Evolutionary conservation across 1,284 basidiomycete genomes (phyloP), one percentile per base, ranked within the genome.

Genomic region (Ustilago lituana): DNA sequence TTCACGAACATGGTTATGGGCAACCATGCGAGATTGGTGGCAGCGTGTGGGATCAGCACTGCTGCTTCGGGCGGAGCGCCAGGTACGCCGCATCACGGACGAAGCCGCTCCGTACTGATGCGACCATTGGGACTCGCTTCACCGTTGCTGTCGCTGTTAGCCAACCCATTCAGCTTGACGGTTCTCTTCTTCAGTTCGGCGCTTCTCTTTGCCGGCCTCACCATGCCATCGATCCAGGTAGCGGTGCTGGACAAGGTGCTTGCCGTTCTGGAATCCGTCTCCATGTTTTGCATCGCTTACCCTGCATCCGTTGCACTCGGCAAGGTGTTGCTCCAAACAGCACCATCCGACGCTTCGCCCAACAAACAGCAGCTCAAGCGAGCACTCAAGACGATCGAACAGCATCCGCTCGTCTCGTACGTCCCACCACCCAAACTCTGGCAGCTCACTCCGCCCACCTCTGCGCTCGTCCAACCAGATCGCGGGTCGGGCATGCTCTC

Each of bases 161-260:
- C 74, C 7, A 82, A 82, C 44, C 80, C 80, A 9, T 82, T 81
- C 58, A 72, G 73, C 19, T 48, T 76, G 46, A 77, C 77, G 20
- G 73, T 81, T 20, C 60, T 82, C 7, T 82, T 82, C 61, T 82
- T 82, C 63, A 51, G 63, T 19, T 55, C 64, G 7, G 61, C 67
- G 12, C 53, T 82, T 15, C 54, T 74, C 27, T 60, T 77, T 37
- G 68, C 79, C 0, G 60, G 64, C 1, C 36, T 81, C 1, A 62
- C 73, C 12, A 69, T 82, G 64, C 78, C 77, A 1, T 54, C 73
- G 17, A 39, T 76, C 11, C 78, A 81, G 40, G 71, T 79, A 0
- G 76, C 79, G 7, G 77, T 78, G 19, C 52, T 82, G 26, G 80
- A 82, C 55, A 82, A 82, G 57, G 74, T 82, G 5, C 60, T 81